A percentile compares a stretch with the other conserved stretches of the same genome.
Conservation (phyloP, 1,139 yeast genomes). For the Nakaseomyces bracarensis region DNA sequence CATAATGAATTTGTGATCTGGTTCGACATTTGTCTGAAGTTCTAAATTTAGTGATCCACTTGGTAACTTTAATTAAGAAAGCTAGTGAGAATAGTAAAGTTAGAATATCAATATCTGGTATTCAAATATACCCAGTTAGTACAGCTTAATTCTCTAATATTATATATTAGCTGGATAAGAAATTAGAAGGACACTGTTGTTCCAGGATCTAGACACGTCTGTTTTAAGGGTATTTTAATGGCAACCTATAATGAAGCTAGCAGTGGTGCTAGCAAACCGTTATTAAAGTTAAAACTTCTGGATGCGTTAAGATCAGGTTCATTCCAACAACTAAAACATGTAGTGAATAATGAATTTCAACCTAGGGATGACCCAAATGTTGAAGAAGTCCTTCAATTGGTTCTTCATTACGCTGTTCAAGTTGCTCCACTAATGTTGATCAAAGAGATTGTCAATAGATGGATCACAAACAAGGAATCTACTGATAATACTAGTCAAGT, state of each 20-base stretch:
- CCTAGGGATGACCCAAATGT: conserved; percentile 33
- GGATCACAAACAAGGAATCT: conserved; percentile 12
- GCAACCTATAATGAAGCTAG: neutral
- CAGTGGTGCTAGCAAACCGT: conserved; percentile 33
- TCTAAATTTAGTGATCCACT: no score
- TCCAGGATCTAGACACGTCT: neutral
- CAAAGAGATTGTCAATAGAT: conserved; percentile 29
- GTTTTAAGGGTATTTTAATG: neutral
- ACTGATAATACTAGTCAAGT: conserved; percentile 13
- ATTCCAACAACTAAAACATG: conserved; percentile 31
- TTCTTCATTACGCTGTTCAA: conserved; percentile 80
- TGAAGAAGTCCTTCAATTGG: conserved; percentile 30
- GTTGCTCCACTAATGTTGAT: conserved; percentile 60
- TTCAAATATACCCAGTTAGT: no score
- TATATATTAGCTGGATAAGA: no score
- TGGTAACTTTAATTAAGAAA: no score
- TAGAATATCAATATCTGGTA: no score
- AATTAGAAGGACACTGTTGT: no score
- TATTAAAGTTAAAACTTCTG: conserved; percentile 54
- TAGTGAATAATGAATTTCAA: conserved; percentile 21
- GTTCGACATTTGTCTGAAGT: no score
- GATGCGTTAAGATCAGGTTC: conserved; percentile 59
- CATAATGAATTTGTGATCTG: no score
- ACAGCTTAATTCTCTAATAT: no score
- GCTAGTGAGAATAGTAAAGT: no score